A percentile compares a stretch with the other conserved stretches of the same genome.
These are phyloP conservation scores for Coccomyxa sp. DNA, from an alignment of 139 green algal species.

Conservation along the genomic window DNA sequence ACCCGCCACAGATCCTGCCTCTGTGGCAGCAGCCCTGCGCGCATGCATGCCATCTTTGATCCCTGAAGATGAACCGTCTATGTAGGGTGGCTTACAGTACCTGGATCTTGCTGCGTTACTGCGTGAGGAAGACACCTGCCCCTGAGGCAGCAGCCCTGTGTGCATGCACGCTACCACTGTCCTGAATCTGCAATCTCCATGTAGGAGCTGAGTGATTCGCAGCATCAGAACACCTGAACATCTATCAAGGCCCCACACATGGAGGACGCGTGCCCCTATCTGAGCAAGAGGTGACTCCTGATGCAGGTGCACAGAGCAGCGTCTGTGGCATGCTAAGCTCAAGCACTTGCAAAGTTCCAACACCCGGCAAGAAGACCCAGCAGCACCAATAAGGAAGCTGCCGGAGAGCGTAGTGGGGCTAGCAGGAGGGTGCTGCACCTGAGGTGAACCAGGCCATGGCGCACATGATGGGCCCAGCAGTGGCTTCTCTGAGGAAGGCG, in stretches of 20 bases:
- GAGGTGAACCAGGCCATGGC: constrained; percentile 24
- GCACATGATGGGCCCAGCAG: constrained; percentile 44
- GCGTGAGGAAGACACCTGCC: too few species aligned
- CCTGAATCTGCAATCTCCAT: not conserved
- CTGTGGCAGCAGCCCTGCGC: constrained; percentile 21
- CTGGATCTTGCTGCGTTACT: not conserved
- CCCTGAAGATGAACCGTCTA: not conserved
- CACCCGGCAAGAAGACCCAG: too few species aligned
- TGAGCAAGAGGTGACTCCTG: too few species aligned
- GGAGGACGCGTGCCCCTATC: too few species aligned
- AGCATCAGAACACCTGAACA: not conserved
- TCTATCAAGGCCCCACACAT: too few species aligned
- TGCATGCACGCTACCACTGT: not conserved
- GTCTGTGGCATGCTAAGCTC: too few species aligned
- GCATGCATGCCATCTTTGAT: not conserved
- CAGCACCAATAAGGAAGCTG: too few species aligned
- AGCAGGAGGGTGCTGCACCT: constrained; percentile 13
- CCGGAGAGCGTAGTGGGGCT: too few species aligned
- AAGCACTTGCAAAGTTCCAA: too few species aligned
- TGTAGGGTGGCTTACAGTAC: not conserved
- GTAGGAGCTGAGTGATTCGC: not conserved
- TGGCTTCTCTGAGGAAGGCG: constrained; percentile 40
- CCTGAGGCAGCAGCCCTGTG: constrained; percentile 23
- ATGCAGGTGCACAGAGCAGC: too few species aligned
- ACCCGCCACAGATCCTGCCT: constrained; percentile 19